A percentile compares a stretch with the other conserved stretches of the same genome.
Conservation (phyloP, 2,329 filamentous ascomycete species). For the Cadophora gregata region DNA sequence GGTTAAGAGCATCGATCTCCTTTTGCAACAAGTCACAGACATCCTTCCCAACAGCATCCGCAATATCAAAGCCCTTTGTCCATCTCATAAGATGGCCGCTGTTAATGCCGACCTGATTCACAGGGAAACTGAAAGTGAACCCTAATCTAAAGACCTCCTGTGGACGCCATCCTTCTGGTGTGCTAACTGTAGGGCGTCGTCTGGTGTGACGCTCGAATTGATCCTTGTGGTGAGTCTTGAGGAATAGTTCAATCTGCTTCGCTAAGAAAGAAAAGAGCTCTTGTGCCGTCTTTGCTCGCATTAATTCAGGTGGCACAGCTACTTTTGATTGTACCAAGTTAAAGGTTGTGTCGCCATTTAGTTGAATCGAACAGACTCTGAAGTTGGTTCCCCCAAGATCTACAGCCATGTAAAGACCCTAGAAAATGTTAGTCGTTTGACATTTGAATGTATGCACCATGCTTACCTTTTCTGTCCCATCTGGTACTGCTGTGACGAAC, state of each 20-base stretch:
- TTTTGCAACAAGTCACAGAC: slow-evolving; percentile 88
- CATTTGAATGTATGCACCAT: background rate
- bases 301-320: slow-evolving; percentile 85
- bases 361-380: slow-evolving; percentile 91
- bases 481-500: slow-evolving; percentile 93
- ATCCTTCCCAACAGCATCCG: slow-evolving; percentile 92
- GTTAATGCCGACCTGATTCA: slow-evolving; percentile 93
- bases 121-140: slow-evolving; percentile 99
- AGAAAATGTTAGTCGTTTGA: slow-evolving; percentile 22
- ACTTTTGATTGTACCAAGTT: slow-evolving; percentile 92
- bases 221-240: slow-evolving; percentile 85
- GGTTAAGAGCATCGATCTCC: slow-evolving; percentile 84
- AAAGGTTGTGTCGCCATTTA: slow-evolving; percentile 95
- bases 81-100: slow-evolving; percentile 92
- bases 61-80: slow-evolving; percentile 98
- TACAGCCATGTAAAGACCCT: slow-evolving; percentile 92
- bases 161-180: slow-evolving; percentile 65
- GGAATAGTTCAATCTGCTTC: slow-evolving; percentile 87
- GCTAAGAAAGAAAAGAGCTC: slow-evolving; percentile 94
- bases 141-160: slow-evolving; percentile 89
- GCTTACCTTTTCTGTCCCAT: slow-evolving; percentile 92
- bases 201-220: slow-evolving; percentile 77
- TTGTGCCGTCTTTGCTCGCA: slow-evolving; percentile 84
- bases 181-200: slow-evolving; percentile 66
- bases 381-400: slow-evolving; percentile 99